Base-by-base conservation (phyloP, 352 stramenopile genomes). In the Phytophthora hibernalis region DNA sequence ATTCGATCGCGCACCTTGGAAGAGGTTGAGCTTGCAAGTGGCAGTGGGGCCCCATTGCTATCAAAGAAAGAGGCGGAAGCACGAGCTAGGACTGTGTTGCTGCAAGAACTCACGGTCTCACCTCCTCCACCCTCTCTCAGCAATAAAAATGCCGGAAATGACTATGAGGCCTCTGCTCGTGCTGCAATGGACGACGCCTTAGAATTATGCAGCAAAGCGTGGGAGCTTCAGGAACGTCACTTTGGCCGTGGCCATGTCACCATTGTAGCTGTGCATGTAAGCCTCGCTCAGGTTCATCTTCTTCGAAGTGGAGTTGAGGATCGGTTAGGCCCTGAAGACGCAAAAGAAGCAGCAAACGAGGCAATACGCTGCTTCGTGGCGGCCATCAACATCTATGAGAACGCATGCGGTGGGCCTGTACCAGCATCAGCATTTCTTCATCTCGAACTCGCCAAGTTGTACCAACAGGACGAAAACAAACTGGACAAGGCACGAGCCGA, bases 131-230 rank as follows among this genome's bases (percentile, higher is more conserved):
- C 50, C 18, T 61, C 42, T 9, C 40, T 67, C 10, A 62, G 30
- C 48, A 38, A 15, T 12, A 65, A 56, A 50, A 43, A 37, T 18
- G 30, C 56, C 9, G 45, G 40, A 4, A 44, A 45, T 16, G 50
- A 71, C 30, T 43, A 61, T 22, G 68, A 75, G 48, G 44, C 31
- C 8, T 49, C 44, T 12, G 75, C 80, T 35, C 43, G 73, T 10
- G 56, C 72, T 3, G 50, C 80, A 38, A 76, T 89, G 37, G 82
- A 93, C 1, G 85, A 90, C 10, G 85, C 82, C 0, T 51, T 89
- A n/a, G 85, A 93, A 57, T 77, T 72, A 38, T 91, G 80, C 56
- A 81, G 66, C 30, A 89, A 89, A 47, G 81, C 83, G 4, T 92
- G 80, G 80, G 75, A 76, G 16, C 45, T 92, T 3, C 80, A 91